Conservation (phyloP, 805 yeast genomes). For the Ogataea haglerorum region DNA sequence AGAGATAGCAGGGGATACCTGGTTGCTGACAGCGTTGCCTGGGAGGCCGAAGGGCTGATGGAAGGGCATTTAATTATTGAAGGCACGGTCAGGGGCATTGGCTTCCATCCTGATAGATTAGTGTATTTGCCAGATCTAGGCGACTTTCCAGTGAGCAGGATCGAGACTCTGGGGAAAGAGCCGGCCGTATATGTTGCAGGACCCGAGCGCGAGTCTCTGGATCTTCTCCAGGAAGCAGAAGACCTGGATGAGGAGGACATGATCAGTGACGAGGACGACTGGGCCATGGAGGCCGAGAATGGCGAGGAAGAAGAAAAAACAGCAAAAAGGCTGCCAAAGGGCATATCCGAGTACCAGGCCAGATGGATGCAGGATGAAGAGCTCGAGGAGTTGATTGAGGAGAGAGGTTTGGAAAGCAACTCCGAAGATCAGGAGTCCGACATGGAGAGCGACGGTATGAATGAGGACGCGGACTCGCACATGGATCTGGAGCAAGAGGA, state of each 20-base stretch:
- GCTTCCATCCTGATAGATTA: conserved; percentile 71
- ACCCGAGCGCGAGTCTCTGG: conserved; percentile 54
- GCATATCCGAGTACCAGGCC: conserved; percentile 74
- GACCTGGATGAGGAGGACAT: conserved; percentile 39
- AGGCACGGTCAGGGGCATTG: conserved; percentile 85
- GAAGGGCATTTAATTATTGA: conserved; percentile 53
- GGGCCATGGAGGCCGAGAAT: conserved; percentile 25
- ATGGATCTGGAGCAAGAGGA: conserved; percentile 78
- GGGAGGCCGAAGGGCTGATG: conserved; percentile 33
- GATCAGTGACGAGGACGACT: conserved; percentile 34
- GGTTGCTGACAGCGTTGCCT: conserved; percentile 62
- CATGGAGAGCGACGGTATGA: conserved; percentile 43
- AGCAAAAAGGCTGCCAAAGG: conserved; percentile 54
- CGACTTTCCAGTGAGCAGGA: conserved; percentile 71
- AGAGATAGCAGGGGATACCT: conserved; percentile 90
- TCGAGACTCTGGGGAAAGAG: conserved; percentile 48
- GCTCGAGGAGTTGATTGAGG: conserved; percentile 37
- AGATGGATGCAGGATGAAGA: conserved; percentile 71
- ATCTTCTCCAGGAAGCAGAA: conserved; percentile 52
- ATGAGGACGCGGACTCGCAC: conserved; percentile 48
- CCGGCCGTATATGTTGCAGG: conserved; percentile 31
- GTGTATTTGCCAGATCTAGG: conserved; percentile 89
- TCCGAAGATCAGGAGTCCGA: conserved; percentile 29
- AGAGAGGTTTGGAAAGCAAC: conserved; percentile 41
- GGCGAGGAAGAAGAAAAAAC: conserved; percentile 26